phyloP scores from a whole-genome alignment of 495 filamentous ascomycete species.

The Penicillium steckii region DNA sequence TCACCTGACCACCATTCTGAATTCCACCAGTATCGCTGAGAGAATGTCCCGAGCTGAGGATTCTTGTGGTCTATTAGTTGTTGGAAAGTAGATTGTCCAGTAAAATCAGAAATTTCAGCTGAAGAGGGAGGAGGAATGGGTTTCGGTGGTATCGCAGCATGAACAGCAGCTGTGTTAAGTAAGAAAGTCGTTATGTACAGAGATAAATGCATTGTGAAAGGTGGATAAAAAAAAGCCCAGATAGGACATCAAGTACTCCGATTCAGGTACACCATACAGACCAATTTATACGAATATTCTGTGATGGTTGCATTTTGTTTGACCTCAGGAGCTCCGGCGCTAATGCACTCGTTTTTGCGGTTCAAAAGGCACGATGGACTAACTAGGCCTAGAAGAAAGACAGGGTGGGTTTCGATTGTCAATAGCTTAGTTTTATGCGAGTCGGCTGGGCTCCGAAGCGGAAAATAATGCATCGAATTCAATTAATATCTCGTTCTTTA shows the following conservation, averaged over 20 bases:
- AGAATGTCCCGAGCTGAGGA: slow-evolving; percentile 52
- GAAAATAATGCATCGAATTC: too few species aligned
- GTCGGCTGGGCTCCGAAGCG: too few species aligned
- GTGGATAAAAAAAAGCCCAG: too few species aligned
- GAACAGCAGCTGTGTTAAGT: slow-evolving; percentile 4
- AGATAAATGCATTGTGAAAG: neutral
- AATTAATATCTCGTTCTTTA: too few species aligned
- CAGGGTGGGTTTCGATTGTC: too few species aligned
- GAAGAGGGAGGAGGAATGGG: slow-evolving; percentile 12
- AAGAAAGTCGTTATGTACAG: neutral
- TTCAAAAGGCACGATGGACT: too few species aligned
- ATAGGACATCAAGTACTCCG: too few species aligned
- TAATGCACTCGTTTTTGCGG: neutral
- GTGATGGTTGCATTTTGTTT: too few species aligned
- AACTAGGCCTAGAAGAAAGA: too few species aligned
- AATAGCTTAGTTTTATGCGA: neutral
- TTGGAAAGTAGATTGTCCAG: slow-evolving; percentile 37
- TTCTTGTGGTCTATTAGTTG: slow-evolving; percentile 56
- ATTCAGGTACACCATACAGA: too few species aligned
- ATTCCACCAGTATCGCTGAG: slow-evolving; percentile 53
- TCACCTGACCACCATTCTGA: slow-evolving; percentile 49
- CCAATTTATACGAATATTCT: neutral
- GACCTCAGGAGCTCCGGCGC: neutral
- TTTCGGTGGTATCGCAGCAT: slow-evolving; percentile 7
- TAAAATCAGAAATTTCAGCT: neutral